Evolutionary conservation across 495 filamentous ascomycete species (phyloP), one percentile per base, ranked within the genome.

Genomic region (Penicillium antarcticum): DNA sequence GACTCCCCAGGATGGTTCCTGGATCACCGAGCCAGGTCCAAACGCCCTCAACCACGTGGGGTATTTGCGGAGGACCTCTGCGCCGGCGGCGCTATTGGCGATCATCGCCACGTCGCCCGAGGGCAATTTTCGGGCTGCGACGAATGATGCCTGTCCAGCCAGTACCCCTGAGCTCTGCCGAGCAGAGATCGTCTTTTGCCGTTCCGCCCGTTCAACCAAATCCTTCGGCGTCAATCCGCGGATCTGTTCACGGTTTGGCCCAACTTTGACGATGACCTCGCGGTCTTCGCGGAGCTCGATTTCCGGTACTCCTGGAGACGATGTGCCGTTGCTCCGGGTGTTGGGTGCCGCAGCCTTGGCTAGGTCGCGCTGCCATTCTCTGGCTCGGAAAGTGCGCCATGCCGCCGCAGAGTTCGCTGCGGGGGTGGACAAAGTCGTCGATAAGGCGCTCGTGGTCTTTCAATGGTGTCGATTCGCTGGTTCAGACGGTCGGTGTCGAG

Each of bases 1-100:
- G 10, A 61, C 50, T 14, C 58, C 58, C 58, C 46, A 61, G 14
- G 50, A 54, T 5, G 50, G 58, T 24, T 51, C 31, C 10, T 56
- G 54, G 32, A 61, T 38, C 29, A 41, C 38, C 5, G 47, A 46
- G 9, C 36, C 24, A 10, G 39, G 35, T n/a, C 56, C 50, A 34
- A 53, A 57, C 0, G 46, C 36, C 17, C 17, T 36, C 13, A 56
- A 31, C 58, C 54, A 53, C 17, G 11, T 19, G 2, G 42, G 14
- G 18, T 37, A 23, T 29, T 47, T 57, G 32, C 51, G 26, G 18
- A 61, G 36, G 34, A 57, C 43, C 42, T 57, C 53, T 38, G 51
- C 50, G 1, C 18, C 24, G 4, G 50, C 50, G 16, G 42, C 35
- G 39, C 45, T 32, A 18, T 51, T 26, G 2, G 37, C 18, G 24